These are phyloP conservation scores for Lentinus brumalis DNA, from an alignment of 768 basidiomycete species.

Conservation along the genomic window DNA sequence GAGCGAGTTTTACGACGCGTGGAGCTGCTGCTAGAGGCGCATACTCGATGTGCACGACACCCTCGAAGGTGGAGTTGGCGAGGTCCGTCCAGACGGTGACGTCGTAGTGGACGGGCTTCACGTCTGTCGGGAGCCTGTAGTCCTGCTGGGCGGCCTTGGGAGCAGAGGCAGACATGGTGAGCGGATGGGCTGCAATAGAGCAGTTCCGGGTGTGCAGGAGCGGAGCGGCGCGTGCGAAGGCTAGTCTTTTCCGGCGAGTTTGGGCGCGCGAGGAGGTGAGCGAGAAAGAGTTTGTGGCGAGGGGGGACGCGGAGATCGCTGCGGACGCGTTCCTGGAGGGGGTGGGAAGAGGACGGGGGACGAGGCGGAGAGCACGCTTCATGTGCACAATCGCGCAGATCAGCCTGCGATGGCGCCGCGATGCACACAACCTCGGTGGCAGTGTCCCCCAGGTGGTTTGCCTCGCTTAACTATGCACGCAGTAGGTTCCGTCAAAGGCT, in stretches of 20 bases:
- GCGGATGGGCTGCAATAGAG: constrained; percentile 5
- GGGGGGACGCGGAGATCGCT: neutral
- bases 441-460: too few species aligned
- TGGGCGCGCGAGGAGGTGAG: neutral
- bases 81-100: constrained; percentile 82
- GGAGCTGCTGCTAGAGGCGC: constrained; percentile 25
- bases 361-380: neutral
- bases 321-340: neutral
- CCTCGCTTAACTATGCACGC: too few species aligned
- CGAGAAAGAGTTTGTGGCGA: neutral
- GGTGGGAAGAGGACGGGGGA: neutral
- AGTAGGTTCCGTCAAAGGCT: neutral
- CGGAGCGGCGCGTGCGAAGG: neutral
- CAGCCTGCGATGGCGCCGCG: too few species aligned
- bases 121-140: constrained; percentile 65
- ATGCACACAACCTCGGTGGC: too few species aligned
- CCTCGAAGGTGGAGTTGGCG: constrained; percentile 71
- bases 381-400: constrained; percentile 7
- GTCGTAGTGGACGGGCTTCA: constrained; percentile 78
- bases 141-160: constrained; percentile 14
- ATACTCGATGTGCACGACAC: constrained; percentile 72
- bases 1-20: neutral
- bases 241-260: neutral
- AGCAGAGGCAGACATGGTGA: constrained; percentile 12
- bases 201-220: constrained; percentile 6